Evolutionary conservation across 495 filamentous ascomycete genomes (phyloP).

Genomic region (Corynascus novoguineensis): DNA sequence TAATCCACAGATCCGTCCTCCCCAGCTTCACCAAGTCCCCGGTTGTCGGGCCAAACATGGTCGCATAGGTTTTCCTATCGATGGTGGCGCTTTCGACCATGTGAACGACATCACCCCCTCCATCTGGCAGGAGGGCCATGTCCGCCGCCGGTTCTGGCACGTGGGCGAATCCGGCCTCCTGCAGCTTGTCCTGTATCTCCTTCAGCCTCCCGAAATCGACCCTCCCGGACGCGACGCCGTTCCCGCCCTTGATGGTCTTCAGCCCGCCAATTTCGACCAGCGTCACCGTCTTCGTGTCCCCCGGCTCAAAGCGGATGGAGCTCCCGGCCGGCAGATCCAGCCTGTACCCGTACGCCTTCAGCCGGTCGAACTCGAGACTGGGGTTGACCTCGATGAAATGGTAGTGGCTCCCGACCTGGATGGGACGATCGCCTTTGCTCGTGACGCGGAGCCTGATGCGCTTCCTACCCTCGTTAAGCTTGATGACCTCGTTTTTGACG

Average conservation of each 20-base stretch:
- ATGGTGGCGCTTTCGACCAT: conserved; percentile 60
- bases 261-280: conserved; percentile 85
- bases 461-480: conserved; percentile 68
- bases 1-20: conserved; percentile 83
- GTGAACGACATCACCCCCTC: conserved; percentile 48
- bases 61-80: conserved; percentile 68
- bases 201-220: conserved; percentile 58
- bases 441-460: conserved; percentile 70
- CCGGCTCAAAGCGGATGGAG: conserved; percentile 90
- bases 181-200: conserved; percentile 61
- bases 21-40: conserved; percentile 81
- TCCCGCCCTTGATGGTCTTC: conserved; percentile 80
- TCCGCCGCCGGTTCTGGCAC: conserved; percentile 57
- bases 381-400: conserved; percentile 95
- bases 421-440: conserved; percentile 84
- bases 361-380: conserved; percentile 84
- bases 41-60: conserved; percentile 90
- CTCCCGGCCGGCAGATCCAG: conserved; percentile 90
- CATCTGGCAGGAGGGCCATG: conserved; percentile 42
- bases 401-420: conserved; percentile 95
- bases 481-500: conserved; percentile 61
- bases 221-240: conserved; percentile 65
- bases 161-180: conserved; percentile 72
- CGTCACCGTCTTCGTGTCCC: conserved; percentile 87
- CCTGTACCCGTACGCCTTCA: conserved; percentile 74